phyloP scores from a whole-genome alignment of 805 yeast genomes.

The Nadsonia fulvescens region DNA sequence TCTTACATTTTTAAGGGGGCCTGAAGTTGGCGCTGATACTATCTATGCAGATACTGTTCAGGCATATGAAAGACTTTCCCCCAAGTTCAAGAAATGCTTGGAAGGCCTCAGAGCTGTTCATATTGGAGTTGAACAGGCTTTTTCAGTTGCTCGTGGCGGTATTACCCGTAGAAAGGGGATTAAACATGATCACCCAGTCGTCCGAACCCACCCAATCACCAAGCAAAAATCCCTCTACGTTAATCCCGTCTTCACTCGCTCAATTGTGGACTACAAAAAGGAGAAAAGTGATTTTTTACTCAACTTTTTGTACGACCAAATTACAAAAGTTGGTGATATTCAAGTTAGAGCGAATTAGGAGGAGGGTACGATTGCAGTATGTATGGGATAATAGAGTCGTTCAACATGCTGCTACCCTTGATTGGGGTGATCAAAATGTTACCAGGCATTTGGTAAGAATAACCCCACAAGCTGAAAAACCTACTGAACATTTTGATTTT shows the following conservation, averaged over 20 bases:
- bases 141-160: slow-evolving; percentile 15
- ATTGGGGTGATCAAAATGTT: too few species aligned
- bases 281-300: slow-evolving; percentile 52
- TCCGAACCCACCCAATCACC: slow-evolving; percentile 48
- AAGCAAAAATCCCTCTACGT: slow-evolving; percentile 41
- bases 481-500: too few species aligned
- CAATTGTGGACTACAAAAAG: slow-evolving; percentile 52
- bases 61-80: slow-evolving; percentile 35
- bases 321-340: slow-evolving; percentile 18
- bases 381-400: slow-evolving; percentile 45
- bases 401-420: slow-evolving; percentile 35
- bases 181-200: slow-evolving; percentile 28
- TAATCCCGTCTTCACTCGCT: slow-evolving; percentile 41
- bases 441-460: too few species aligned
- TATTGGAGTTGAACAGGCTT: slow-evolving; percentile 25
- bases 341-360: slow-evolving; percentile 39
- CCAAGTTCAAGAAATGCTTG: slow-evolving; percentile 27
- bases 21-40: slow-evolving; percentile 38
- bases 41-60: slow-evolving; percentile 36
- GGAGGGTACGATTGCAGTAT: slow-evolving; percentile 32
- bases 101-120: slow-evolving; percentile 47
- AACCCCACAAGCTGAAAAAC: too few species aligned
- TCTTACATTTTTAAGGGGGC: slow-evolving; percentile 42
- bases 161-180: slow-evolving; percentile 30
- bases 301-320: slow-evolving; percentile 29